A percentile compares a stretch with the other conserved stretches of the same genome.
Conservation (phyloP, 2,329 filamentous ascomycete genomes). For the Nemania bipapillata region DNA sequence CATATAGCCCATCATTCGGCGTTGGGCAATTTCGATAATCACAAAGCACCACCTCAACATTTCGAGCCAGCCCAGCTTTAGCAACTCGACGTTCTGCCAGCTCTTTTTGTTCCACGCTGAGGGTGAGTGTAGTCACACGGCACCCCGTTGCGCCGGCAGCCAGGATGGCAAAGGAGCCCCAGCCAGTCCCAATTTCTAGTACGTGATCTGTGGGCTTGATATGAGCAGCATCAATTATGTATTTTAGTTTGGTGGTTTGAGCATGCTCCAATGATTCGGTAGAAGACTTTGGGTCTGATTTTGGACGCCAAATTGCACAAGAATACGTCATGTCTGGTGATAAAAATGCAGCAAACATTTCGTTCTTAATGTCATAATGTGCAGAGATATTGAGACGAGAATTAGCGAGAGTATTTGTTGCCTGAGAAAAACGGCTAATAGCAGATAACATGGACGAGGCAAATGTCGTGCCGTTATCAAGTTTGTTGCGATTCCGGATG, state of each 20-base stretch:
- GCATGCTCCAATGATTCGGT: neutral
- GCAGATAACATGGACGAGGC: neutral
- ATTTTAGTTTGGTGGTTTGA: neutral
- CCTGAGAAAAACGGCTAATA: neutral
- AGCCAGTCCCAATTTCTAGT: neutral
- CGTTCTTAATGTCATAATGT: neutral
- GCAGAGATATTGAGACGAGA: neutral
- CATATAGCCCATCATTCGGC: neutral
- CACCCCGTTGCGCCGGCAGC: neutral
- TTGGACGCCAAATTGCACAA: neutral
- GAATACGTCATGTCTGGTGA: constrained; percentile 1
- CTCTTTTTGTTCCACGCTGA: neutral
- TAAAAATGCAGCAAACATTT: neutral
- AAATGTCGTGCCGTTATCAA: neutral
- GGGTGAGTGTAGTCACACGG: neutral
- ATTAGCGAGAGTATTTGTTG: neutral
- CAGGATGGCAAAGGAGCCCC: neutral
- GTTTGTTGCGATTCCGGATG: neutral
- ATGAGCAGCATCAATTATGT: neutral
- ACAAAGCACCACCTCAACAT: neutral
- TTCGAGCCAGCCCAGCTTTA: neutral
- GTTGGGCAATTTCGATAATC: neutral
- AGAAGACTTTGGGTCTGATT: neutral
- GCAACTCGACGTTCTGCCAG: neutral
- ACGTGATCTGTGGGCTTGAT: neutral